Evolutionary conservation across 768 basidiomycete genomes (phyloP).

Genomic region (Termitomyces sp.): DNA sequence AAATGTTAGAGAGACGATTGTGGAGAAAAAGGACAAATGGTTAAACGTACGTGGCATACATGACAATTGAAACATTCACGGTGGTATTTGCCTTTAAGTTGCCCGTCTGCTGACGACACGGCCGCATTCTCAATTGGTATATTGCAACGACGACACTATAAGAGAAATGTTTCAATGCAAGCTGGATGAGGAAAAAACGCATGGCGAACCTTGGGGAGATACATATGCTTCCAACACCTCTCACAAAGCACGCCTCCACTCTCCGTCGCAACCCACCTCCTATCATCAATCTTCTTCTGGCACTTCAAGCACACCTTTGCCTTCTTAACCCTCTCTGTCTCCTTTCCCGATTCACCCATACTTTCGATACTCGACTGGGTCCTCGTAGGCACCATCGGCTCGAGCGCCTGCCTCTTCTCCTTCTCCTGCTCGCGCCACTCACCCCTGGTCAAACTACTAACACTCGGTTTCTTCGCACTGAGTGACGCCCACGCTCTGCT

Average conservation of each 20-base stretch:
- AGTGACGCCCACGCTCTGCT: constrained; percentile 9
- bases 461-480: constrained; percentile 8
- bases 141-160: constrained; percentile 77
- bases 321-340: constrained; percentile 24
- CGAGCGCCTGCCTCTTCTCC: constrained; percentile 16
- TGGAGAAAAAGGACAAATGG: background rate
- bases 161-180: background rate
- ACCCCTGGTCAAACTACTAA: constrained; percentile 2
- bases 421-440: background rate
- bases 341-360: constrained; percentile 14
- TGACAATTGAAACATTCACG: constrained; percentile 87
- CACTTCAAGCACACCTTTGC: constrained; percentile 63
- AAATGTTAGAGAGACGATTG: background rate
- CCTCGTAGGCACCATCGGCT: constrained; percentile 48
- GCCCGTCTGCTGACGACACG: constrained; percentile 87
- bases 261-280: constrained; percentile 78
- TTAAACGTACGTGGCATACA: constrained; percentile 56
- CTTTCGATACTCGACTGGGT: constrained; percentile 43
- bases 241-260: constrained; percentile 80
- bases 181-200: background rate
- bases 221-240: constrained; percentile 93
- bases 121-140: constrained; percentile 87
- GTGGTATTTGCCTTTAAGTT: constrained; percentile 95
- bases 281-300: constrained; percentile 63
- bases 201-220: constrained; percentile 74